Percentiles rank a stretch among this genome's conserved stretches.
Conservation (phyloP, 164 flowering plant genomes). For the Stephania yunnanensis region DNA sequence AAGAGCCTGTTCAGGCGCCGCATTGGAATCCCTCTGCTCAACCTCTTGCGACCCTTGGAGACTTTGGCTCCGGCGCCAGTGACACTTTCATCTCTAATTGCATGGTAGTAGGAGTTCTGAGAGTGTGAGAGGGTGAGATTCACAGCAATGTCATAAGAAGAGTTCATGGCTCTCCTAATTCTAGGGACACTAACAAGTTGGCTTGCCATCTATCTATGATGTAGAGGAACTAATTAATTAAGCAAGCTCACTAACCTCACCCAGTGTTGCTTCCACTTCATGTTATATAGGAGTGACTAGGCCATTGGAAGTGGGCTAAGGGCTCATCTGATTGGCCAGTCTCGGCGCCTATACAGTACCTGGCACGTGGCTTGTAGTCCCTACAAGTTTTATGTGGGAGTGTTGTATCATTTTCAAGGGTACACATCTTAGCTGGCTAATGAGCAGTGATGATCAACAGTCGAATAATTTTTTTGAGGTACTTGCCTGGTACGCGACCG, state of each 20-base stretch:
- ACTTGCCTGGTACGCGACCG: too few relatives aligned
- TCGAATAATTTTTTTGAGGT: too few relatives aligned
- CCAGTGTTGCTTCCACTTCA: background rate
- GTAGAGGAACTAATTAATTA: background rate
- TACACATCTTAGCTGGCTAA: background rate
- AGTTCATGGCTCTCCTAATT: background rate
- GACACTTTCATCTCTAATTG: background rate
- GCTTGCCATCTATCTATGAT: background rate
- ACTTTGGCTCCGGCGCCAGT: background rate
- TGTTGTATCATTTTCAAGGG: conserved; percentile 2
- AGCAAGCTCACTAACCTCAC: background rate
- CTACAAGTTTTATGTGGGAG: background rate
- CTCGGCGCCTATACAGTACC: background rate
- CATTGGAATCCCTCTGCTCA: background rate
- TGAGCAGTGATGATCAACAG: background rate
- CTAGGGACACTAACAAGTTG: conserved; percentile 6
- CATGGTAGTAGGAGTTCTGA: conserved; percentile 1
- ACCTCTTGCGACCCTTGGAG: background rate
- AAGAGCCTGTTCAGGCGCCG: background rate
- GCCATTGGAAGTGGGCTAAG: background rate
- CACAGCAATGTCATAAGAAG: background rate
- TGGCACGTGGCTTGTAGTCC: background rate
- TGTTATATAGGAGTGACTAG: background rate
- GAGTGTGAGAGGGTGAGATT: background rate
- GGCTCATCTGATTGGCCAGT: background rate